Evolutionary conservation across 768 basidiomycete genomes (phyloP), one percentile per base, ranked within the genome.

Genomic region (Hysterangium stoloniferum): DNA sequence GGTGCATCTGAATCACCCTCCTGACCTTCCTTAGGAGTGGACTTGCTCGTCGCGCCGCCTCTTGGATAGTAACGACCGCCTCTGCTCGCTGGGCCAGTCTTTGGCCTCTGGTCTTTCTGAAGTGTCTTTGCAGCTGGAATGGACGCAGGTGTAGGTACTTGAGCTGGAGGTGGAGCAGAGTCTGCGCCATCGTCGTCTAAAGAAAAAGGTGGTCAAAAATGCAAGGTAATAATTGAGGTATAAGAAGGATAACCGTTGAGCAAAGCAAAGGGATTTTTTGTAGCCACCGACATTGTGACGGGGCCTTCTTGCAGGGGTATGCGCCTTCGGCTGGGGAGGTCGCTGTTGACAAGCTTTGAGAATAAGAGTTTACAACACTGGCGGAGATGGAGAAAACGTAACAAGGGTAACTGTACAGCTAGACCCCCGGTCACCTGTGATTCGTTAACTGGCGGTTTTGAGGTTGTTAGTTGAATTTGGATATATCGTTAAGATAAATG

Each of bases 271-370:
- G 83, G 82, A 73, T 89, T 90, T 79, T 72, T 81, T 65, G 80
- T 80, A 73, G 84, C 87, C 79, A 90, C 86, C 85, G 87, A 88
- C 86, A 91, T 89, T 64, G 79, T 70, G 77, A 73, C 77, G 80
- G 80, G 75, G 79, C 77, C 74, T 67, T 70, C 73, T 74, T 71
- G 60, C 58, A 50, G 24, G 28, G 32, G 24, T n/a, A 48, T 42
- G 48, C 22, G 22, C 40, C 28, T 24, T 25, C n/a, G 11, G 36
- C 34, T 36, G 17, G 25, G 40, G 34, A 36, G 32, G n/a, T n/a
- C n/a, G n/a, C n/a, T n/a, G n/a, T n/a, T n/a, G n/a, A n/a, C n/a
- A n/a, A n/a, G n/a, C n/a, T n/a, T n/a, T n/a, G n/a, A n/a, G 37
- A 51, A 51, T 12, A 40, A 17, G 31, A 20, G 33, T 45, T n/a